Conservation (phyloP, 352 stramenopile genomes). For the Globisporangium viniferum region DNA sequence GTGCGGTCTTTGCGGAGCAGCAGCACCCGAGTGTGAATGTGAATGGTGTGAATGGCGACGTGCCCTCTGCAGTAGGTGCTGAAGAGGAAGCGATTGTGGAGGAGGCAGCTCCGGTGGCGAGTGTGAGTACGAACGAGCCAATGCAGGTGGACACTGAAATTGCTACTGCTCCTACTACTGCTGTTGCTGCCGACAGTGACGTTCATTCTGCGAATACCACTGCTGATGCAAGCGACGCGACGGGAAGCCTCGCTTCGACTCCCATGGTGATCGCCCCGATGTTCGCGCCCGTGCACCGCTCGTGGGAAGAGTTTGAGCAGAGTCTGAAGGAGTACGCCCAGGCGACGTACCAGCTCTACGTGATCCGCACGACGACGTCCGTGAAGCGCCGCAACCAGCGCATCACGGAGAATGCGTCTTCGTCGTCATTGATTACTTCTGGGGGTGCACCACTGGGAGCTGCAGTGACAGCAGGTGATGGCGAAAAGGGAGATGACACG, state of each 20-base stretch:
- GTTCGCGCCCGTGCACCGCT: conserved; percentile 51
- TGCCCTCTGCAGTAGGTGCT: not conserved
- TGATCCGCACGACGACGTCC: conserved; percentile 75
- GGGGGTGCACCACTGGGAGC: not conserved
- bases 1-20: not conserved
- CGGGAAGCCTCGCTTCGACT: not conserved
- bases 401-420: conserved; percentile 44
- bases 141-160: not conserved
- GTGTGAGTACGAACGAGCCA: not conserved
- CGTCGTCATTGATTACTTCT: not conserved
- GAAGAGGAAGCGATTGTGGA: not conserved
- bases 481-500: not conserved
- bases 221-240: not conserved
- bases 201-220: not conserved
- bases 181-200: not conserved
- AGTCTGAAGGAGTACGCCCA: conserved; percentile 58
- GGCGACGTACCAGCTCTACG: conserved; percentile 67
- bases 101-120: not conserved
- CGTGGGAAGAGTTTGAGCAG: conserved; percentile 65
- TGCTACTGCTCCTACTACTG: not conserved
- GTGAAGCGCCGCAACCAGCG: conserved; percentile 67
- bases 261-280: conserved; percentile 32
- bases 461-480: not conserved
- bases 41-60: not conserved
- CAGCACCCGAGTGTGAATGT: not conserved